phyloP scores from a whole-genome alignment of 164 flowering plant species.

The Dillenia suffruticosa region DNA sequence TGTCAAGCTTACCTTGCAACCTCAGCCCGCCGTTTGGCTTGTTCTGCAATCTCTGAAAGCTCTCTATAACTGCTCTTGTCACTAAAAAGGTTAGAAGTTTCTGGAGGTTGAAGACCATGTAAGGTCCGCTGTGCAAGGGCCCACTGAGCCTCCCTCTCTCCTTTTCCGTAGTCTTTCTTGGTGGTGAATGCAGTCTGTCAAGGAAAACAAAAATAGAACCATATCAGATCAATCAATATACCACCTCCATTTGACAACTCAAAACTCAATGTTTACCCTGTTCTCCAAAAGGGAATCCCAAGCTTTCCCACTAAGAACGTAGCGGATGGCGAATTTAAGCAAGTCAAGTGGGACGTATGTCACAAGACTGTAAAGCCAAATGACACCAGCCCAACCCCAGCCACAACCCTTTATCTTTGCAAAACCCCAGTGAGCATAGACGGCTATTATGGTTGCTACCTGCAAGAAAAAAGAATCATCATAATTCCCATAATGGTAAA shows the following conservation, averaged over 20 bases:
- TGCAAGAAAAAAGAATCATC: constrained; percentile 14
- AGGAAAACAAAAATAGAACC: neutral
- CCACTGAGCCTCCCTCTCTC: constrained; percentile 99
- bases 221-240: neutral
- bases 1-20: constrained; percentile 68
- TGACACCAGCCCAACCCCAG: constrained; percentile 99
- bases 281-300: constrained; percentile 79
- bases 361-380: constrained; percentile 88
- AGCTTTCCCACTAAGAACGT: constrained; percentile 82
- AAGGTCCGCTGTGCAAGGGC: constrained; percentile 93
- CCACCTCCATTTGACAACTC: neutral
- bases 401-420: constrained; percentile 78
- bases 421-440: constrained; percentile 91
- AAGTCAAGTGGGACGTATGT: constrained; percentile 82
- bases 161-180: constrained; percentile 92
- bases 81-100: constrained; percentile 43
- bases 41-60: constrained; percentile 96
- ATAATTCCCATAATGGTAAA: neutral
- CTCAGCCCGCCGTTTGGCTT: constrained; percentile 95
- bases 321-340: constrained; percentile 75
- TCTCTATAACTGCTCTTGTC: constrained; percentile 96
- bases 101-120: constrained; percentile 93
- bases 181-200: constrained; percentile 93
- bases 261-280: constrained; percentile 43
- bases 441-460: constrained; percentile 93